Evolutionary conservation across 2,329 filamentous ascomycete species (phyloP), one percentile per base, ranked within the genome.

Genomic region (Sporothrix curviconia): DNA sequence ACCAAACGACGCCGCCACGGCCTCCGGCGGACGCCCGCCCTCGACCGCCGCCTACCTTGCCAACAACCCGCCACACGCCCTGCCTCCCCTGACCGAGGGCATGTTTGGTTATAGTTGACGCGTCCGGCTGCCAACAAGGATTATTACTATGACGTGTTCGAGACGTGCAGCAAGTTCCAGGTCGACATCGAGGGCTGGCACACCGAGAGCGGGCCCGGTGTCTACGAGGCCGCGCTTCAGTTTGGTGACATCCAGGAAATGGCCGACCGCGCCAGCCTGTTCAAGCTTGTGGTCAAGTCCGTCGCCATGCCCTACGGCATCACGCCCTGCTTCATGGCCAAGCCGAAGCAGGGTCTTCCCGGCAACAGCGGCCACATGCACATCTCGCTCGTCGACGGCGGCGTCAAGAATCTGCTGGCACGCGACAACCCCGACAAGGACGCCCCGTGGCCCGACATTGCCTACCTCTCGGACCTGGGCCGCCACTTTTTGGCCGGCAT

Each of bases 291-390:
- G 19, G 91, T 96, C 63, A 96, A 96, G 74, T 91, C 90, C 9
- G 83, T 96, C 39, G 90, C 89, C 44, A 87, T 84, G 57, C 87
- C 90, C 68, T 89, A 91, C 69, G 90, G 90, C 64, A 95, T 99
- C 68, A 96, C 90, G 0, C 94, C 94, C 0, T 95, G 90, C 72
- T 99, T 99, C 77, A 99, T 99, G 94, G 94, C 94, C 15, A 99
- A 99, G 73, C 94, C 94, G 3, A 85, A 89, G 63, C 83, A 95
- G 66, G 91, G 92, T 0, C 77, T 97, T 0, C 94, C 94, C 0
- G 94, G 94, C 47, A 97, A 97, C 76, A 94, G 88, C 62, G 94
- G 94, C 1, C 94, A 99, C 70, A 92, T 96, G 79, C 94, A 99
- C 71, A 79, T 97, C 61, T 97, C 92, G 1, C 77, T 99, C 9